phyloP scores from a whole-genome alignment of 1,284 basidiomycete species.

The Psilocybe mexicana region DNA sequence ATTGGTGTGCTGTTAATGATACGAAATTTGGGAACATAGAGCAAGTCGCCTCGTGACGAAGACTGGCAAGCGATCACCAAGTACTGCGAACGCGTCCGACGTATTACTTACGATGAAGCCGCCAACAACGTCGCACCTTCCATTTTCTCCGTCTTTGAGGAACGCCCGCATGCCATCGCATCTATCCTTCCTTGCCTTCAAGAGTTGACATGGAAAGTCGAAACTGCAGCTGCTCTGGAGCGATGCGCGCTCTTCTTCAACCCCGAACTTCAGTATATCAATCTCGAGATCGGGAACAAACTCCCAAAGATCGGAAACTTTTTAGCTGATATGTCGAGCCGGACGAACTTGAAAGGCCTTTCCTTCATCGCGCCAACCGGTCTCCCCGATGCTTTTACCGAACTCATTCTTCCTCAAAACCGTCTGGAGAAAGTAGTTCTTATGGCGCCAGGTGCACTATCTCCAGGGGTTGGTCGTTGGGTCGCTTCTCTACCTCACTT shows the following conservation, averaged over 20 bases:
- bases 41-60: constrained; percentile 55
- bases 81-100: constrained; percentile 66
- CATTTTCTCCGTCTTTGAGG: constrained; percentile 65
- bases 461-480: constrained; percentile 70
- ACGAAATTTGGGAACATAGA: constrained; percentile 36
- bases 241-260: constrained; percentile 64
- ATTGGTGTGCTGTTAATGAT: constrained; percentile 2
- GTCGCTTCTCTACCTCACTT: constrained; percentile 58
- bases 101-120: constrained; percentile 67
- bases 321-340: constrained; percentile 60
- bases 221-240: constrained; percentile 62
- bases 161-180: constrained; percentile 48
- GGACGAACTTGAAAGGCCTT: constrained; percentile 61
- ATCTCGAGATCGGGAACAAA: constrained; percentile 57
- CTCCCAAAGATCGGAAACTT: constrained; percentile 60
- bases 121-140: constrained; percentile 60
- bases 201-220: constrained; percentile 69
- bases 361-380: constrained; percentile 66
- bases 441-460: constrained; percentile 69
- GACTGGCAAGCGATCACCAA: constrained; percentile 68
- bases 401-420: constrained; percentile 58
- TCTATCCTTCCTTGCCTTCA: constrained; percentile 70
- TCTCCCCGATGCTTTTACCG: constrained; percentile 69
- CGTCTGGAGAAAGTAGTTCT: constrained; percentile 61
- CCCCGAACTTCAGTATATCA: constrained; percentile 56